Evolutionary conservation across 345 rosid genomes (phyloP).

Genomic region (Salix purpurea): DNA sequence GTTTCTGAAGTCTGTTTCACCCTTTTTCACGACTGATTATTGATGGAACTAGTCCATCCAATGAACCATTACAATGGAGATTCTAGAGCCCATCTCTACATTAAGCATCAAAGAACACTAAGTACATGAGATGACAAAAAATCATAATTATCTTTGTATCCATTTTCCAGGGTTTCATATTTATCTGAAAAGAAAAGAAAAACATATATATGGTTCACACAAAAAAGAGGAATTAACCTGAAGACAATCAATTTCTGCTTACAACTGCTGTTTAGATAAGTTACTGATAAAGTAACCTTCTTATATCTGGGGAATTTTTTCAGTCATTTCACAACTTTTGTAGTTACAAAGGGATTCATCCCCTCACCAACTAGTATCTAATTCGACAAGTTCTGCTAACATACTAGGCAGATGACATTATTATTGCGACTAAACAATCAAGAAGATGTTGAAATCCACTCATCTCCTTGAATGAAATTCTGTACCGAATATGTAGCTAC

Average conservation of each 20-base stretch:
- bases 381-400: not conserved
- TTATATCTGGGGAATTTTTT: not conserved
- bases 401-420: not conserved
- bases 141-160: not conserved
- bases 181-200: not conserved
- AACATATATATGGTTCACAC: not conserved
- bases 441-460: constrained; percentile 52
- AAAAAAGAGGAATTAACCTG: not conserved
- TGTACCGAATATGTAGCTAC: constrained; percentile 47
- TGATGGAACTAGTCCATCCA: not conserved
- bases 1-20: not conserved
- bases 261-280: not conserved
- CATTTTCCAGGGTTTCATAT: not conserved
- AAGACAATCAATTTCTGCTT: not conserved
- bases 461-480: constrained; percentile 82
- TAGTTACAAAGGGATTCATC: not conserved
- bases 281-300: not conserved
- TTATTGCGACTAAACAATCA: constrained; percentile 3
- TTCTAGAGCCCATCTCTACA: no score
- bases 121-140: not conserved
- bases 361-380: not conserved
- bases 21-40: not conserved
- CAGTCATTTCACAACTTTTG: not conserved
- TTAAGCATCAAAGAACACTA: not conserved
- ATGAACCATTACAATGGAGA: not conserved